These are phyloP conservation scores for Cladophialophora chaetospira DNA, from an alignment of 2,329 filamentous ascomycete genomes.

Conservation along the genomic window DNA sequence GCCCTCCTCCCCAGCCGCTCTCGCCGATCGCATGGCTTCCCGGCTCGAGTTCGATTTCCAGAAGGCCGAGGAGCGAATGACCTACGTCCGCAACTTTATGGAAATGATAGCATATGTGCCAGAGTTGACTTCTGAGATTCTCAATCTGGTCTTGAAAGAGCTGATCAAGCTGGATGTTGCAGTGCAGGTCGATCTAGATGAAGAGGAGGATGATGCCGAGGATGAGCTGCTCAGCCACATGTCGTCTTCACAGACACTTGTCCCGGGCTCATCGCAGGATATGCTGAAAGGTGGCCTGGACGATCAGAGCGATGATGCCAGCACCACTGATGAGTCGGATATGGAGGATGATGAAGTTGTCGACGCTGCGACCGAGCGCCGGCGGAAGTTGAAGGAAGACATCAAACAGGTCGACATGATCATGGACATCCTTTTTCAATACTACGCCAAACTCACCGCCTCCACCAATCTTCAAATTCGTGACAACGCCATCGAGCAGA, in stretches of 20 bases:
- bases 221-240: conserved; percentile 67
- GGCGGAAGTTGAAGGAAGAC: conserved; percentile 75
- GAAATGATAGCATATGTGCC: conserved; percentile 75
- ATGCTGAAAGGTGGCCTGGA: conserved; percentile 56
- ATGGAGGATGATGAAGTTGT: conserved; percentile 65
- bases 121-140: conserved; percentile 74
- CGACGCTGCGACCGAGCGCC: conserved; percentile 49
- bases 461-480: conserved; percentile 58
- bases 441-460: conserved; percentile 63
- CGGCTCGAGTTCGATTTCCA: conserved; percentile 79
- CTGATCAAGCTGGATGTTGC: conserved; percentile 94
- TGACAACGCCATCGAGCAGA: conserved; percentile 72
- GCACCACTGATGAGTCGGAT: conserved; percentile 66
- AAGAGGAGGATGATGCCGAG: conserved; percentile 84
- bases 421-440: conserved; percentile 81
- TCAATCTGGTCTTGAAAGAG: conserved; percentile 80
- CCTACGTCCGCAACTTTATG: conserved; percentile 85
- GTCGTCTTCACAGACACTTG: conserved; percentile 32
- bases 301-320: conserved; percentile 37
- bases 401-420: conserved; percentile 90
- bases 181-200: conserved; percentile 90
- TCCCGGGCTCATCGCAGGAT: conserved; percentile 38
- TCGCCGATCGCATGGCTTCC: conserved; percentile 66
- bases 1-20: conserved; percentile 71
- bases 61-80: conserved; percentile 74